A percentile compares a stretch with the other conserved stretches of the same genome.
phyloP scores from a whole-genome alignment of 2,329 filamentous ascomycete genomes.

The Ophiostoma ulmi region DNA sequence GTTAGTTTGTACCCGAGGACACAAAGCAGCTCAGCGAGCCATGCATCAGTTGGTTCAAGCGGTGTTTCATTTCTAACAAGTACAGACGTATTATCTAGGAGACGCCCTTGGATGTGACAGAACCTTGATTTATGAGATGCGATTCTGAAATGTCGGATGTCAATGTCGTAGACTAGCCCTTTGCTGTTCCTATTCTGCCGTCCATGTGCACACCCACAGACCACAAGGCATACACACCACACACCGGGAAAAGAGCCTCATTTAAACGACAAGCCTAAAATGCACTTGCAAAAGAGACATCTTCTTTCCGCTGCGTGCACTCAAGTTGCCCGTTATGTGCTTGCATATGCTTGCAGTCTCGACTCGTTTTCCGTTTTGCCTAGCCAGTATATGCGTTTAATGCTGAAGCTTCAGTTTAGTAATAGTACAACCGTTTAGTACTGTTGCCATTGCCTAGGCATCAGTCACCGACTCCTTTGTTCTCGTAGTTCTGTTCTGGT shows the following conservation, averaged over 20 bases:
- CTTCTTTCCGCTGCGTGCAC: neutral
- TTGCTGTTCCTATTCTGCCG: neutral
- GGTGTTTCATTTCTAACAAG: too few species aligned
- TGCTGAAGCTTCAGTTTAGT: neutral
- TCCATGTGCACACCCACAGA: conserved; percentile 8
- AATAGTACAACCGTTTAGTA: neutral
- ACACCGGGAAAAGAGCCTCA: neutral
- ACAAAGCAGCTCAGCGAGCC: neutral
- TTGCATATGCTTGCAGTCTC: neutral
- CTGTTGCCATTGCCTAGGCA: neutral
- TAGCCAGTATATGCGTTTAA: too few species aligned
- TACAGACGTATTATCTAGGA: neutral
- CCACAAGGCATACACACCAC: neutral
- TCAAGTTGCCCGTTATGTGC: neutral
- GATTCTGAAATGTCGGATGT: neutral
- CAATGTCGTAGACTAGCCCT: neutral
- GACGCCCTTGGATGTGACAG: neutral
- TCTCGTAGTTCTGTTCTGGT: conserved; percentile 1
- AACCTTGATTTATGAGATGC: neutral
- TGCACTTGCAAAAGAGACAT: neutral
- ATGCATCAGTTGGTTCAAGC: neutral
- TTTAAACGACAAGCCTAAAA: neutral
- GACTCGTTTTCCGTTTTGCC: neutral
- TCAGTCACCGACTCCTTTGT: conserved; percentile 4
- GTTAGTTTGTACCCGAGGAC: too few species aligned